These are phyloP conservation scores for Alliaria petiolata DNA, from an alignment of 345 rosid species.

Conservation along the genomic window DNA sequence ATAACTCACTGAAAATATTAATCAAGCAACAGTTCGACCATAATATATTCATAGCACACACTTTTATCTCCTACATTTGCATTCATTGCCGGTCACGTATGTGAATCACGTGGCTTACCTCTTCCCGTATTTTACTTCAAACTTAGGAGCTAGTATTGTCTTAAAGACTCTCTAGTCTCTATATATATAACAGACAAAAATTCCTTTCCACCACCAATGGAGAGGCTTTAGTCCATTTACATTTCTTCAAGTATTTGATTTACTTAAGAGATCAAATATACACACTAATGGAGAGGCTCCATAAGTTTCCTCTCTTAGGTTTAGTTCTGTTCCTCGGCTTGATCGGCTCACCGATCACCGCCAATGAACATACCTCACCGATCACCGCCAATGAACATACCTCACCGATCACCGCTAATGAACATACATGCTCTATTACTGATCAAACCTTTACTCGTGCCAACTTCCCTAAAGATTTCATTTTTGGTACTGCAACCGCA, in stretches of 20 bases:
- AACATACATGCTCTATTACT: slow-evolving; percentile 30
- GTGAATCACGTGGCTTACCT: slow-evolving; percentile 24
- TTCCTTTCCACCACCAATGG: background rate
- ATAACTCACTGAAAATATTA: no score
- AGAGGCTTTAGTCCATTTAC: background rate
- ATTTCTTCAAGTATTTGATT: background rate
- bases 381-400: no score
- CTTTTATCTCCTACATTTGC: slow-evolving; percentile 17
- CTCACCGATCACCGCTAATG: no score
- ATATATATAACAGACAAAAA: slow-evolving; percentile 21
- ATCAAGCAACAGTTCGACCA: background rate
- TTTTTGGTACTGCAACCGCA: slow-evolving; percentile 33
- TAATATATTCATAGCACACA: slow-evolving; percentile 9
- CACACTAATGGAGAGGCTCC: slow-evolving; percentile 25
- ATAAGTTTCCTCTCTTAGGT: slow-evolving; percentile 10
- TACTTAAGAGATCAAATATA: slow-evolving; percentile 5
- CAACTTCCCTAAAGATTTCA: slow-evolving; percentile 30
- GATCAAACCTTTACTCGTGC: slow-evolving; percentile 28
- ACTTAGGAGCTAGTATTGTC: background rate
- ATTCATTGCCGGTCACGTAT: slow-evolving; percentile 28
- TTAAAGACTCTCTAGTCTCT: background rate
- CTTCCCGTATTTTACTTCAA: slow-evolving; percentile 2
- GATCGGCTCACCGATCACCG: slow-evolving; percentile 3
- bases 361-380: slow-evolving; percentile 12
- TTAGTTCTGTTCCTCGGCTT: slow-evolving; percentile 18